phyloP scores from a whole-genome alignment of 495 filamentous ascomycete species.

The Penicillium bovifimosum region DNA sequence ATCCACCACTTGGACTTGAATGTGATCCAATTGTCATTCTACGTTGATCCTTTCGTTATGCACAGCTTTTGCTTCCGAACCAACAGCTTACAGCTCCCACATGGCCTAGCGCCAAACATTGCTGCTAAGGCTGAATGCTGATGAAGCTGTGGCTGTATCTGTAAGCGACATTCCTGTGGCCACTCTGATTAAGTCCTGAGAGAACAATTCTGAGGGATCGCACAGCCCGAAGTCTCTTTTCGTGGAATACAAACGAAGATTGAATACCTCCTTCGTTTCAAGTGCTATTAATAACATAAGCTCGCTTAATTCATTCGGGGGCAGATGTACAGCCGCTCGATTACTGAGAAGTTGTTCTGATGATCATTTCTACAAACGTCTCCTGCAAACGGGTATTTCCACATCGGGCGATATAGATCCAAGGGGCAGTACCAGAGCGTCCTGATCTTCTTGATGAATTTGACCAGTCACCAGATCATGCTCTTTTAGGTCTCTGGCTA shows the following conservation, averaged over 20 bases:
- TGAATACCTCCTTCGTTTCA: neutral
- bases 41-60: too few relatives aligned
- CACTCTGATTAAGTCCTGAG: neutral
- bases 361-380: slow-evolving; percentile 7
- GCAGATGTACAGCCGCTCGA: neutral
- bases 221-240: neutral
- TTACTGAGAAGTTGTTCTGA: neutral
- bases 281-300: neutral
- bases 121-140: neutral
- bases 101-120: neutral
- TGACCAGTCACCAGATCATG: too few relatives aligned
- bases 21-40: neutral
- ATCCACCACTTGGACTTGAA: neutral
- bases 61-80: neutral
- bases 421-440: too few relatives aligned
- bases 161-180: slow-evolving; percentile 1
- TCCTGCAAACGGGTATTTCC: slow-evolving; percentile 1
- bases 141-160: neutral
- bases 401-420: neutral
- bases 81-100: neutral
- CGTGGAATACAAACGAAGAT: neutral
- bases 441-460: too few relatives aligned
- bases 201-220: neutral
- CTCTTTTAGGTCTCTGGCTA: too few relatives aligned
- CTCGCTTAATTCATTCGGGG: neutral